These are phyloP conservation scores for Fusarium nygamai DNA, from an alignment of 2,329 filamentous ascomycete species.

Conservation along the genomic window DNA sequence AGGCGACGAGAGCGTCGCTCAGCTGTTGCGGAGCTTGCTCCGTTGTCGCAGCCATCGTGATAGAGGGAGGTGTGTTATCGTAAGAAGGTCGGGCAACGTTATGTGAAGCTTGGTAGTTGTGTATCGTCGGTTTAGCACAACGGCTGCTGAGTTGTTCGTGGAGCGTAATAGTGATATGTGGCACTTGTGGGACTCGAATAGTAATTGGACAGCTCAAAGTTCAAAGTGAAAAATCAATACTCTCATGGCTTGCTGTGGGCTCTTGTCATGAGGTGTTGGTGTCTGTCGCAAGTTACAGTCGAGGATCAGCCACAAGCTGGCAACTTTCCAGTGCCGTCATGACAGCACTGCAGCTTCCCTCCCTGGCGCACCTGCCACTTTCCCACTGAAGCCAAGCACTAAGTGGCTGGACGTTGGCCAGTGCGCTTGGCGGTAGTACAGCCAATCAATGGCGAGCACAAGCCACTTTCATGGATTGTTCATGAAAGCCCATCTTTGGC, in stretches of 20 bases:
- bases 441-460: constrained; percentile 34
- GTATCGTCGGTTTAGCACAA: neutral
- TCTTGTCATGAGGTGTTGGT: constrained; percentile 28
- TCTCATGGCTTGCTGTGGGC: constrained; percentile 4
- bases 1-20: constrained; percentile 53
- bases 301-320: constrained; percentile 39
- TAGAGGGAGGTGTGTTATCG: neutral
- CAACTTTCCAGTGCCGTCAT: constrained; percentile 36
- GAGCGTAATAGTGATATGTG: neutral
- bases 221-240: neutral
- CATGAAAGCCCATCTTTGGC: neutral
- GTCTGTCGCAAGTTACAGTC: constrained; percentile 30
- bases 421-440: constrained; percentile 32
- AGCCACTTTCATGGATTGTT: constrained; percentile 17
- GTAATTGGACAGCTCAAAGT: neutral
- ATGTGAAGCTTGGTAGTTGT: constrained; percentile 27
- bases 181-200: neutral
- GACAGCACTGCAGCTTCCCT: constrained; percentile 20
- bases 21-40: constrained; percentile 45
- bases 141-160: constrained; percentile 2
- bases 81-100: neutral
- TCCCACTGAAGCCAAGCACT: neutral
- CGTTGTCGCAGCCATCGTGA: constrained; percentile 46
- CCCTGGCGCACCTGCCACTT: constrained; percentile 6
- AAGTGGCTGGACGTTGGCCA: constrained; percentile 23